Percentiles rank a stretch among this genome's conserved stretches.
Conservation (phyloP, 306 rosid species). For the Abrus pulchellus region DNA sequence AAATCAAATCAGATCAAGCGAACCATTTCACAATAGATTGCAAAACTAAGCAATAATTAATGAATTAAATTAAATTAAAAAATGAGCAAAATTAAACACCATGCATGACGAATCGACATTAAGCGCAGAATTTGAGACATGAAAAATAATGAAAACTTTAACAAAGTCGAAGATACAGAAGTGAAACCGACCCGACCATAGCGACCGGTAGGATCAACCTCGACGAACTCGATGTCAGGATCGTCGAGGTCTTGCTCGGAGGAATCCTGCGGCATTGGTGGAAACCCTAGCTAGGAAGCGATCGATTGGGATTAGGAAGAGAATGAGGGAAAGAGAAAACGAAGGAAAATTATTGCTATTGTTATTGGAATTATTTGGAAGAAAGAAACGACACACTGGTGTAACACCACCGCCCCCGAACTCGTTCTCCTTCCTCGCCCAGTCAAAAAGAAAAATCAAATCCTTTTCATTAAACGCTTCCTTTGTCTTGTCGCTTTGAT, state of each 20-base stretch:
- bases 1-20: constrained; percentile 38
- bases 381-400: background rate
- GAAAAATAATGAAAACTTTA: background rate
- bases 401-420: background rate
- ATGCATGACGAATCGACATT: constrained; percentile 28
- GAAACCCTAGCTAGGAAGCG: constrained; percentile 44
- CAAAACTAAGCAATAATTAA: constrained; percentile 18
- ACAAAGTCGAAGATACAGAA: background rate
- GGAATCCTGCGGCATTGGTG: constrained; percentile 72
- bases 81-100: background rate
- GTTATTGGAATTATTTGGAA: background rate
- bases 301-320: background rate
- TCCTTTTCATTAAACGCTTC: background rate
- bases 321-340: background rate
- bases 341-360: background rate
- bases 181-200: constrained; percentile 85
- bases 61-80: background rate
- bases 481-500: background rate
- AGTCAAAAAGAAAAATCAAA: background rate
- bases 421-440: background rate
- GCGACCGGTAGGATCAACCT: constrained; percentile 89
- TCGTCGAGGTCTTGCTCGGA: constrained; percentile 77
- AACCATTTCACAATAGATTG: background rate
- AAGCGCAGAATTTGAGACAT: background rate
- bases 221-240: constrained; percentile 75